Percentiles rank a stretch among this genome's conserved stretches.
Conservation (phyloP, 805 yeast species). For the Pichia deserticola region DNA sequence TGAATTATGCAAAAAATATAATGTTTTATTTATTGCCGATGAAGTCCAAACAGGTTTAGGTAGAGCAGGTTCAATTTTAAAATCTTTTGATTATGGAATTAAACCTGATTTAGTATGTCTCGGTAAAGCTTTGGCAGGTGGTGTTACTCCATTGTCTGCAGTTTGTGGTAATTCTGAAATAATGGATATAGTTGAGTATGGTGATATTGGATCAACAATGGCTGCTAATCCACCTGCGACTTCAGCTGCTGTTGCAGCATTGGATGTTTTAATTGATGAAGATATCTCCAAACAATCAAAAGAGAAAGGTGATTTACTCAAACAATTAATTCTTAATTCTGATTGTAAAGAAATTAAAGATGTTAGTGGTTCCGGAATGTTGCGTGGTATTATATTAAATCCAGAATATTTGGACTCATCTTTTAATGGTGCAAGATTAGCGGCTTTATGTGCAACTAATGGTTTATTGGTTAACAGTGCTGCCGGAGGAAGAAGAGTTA, state of each 20-base stretch:
- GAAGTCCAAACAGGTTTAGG: constrained; percentile 27
- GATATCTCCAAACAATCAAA: constrained; percentile 15
- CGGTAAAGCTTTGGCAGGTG: constrained; percentile 25
- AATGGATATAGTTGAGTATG: constrained; percentile 18
- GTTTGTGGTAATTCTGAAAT: constrained; percentile 19
- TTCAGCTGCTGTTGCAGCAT: constrained; percentile 23
- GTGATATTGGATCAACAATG: constrained; percentile 26
- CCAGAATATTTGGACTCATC: constrained; percentile 6
- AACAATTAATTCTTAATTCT: constrained; percentile 12
- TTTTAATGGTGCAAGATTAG: constrained; percentile 16
- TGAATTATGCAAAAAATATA: constrained; percentile 20
- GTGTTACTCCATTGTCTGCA: constrained; percentile 22
- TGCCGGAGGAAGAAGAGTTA: constrained; percentile 18
- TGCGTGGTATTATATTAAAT: constrained; percentile 19
- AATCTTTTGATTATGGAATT: constrained; percentile 15
- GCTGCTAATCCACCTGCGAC: constrained; percentile 26
- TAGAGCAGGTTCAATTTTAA: constrained; percentile 20
- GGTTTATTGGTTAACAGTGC: constrained; percentile 20
- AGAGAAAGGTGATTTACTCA: constrained; percentile 16
- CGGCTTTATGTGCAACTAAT: constrained; percentile 17
- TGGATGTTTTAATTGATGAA: constrained; percentile 24
- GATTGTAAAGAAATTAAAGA: constrained; percentile 12
- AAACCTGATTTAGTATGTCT: constrained; percentile 25
- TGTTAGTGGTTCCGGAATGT: constrained; percentile 20
- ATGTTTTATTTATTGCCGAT: constrained; percentile 23